A percentile compares a stretch with the other conserved stretches of the same genome.
phyloP scores from a whole-genome alignment of 2,329 filamentous ascomycete species.

The Mariannaea elegans region DNA sequence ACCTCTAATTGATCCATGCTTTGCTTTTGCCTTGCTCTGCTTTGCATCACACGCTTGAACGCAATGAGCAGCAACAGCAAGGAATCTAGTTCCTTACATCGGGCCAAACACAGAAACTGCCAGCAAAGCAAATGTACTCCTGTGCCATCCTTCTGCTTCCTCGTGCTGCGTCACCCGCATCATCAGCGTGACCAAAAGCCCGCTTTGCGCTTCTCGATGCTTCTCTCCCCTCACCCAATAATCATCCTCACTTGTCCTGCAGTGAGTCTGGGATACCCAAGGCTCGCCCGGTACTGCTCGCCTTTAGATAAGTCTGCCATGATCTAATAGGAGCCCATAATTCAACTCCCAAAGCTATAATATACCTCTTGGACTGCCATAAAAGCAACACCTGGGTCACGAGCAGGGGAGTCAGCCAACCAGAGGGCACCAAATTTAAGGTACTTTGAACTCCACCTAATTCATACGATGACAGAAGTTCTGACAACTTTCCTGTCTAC shows the following conservation, averaged over 20 bases:
- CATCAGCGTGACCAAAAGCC: constrained; percentile 17
- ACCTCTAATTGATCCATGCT: background rate
- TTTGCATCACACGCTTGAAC: background rate
- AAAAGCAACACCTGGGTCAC: too few relatives aligned
- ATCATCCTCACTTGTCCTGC: background rate
- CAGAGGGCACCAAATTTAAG: too few relatives aligned
- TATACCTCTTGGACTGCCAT: too few relatives aligned
- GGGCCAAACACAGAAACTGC: background rate
- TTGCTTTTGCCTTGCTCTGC: background rate
- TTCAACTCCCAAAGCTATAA: background rate
- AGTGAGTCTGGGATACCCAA: constrained; percentile 29
- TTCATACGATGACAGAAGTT: too few relatives aligned
- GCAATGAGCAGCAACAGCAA: constrained; percentile 2
- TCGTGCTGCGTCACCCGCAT: constrained; percentile 11
- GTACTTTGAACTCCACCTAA: too few relatives aligned
- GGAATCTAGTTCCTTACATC: background rate
- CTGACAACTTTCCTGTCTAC: too few relatives aligned
- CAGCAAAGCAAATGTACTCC: constrained; percentile 4
- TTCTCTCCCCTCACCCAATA: constrained; percentile 27
- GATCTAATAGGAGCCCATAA: constrained; percentile 19
- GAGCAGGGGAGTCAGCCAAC: too few relatives aligned
- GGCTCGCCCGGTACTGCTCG: constrained; percentile 19
- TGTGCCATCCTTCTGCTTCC: constrained; percentile 2
- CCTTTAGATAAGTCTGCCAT: constrained; percentile 16
- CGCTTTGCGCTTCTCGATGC: constrained; percentile 18